Base-by-base conservation (phyloP, 1,284 basidiomycete genomes). In the Ceratobasidium sp. region DNA sequence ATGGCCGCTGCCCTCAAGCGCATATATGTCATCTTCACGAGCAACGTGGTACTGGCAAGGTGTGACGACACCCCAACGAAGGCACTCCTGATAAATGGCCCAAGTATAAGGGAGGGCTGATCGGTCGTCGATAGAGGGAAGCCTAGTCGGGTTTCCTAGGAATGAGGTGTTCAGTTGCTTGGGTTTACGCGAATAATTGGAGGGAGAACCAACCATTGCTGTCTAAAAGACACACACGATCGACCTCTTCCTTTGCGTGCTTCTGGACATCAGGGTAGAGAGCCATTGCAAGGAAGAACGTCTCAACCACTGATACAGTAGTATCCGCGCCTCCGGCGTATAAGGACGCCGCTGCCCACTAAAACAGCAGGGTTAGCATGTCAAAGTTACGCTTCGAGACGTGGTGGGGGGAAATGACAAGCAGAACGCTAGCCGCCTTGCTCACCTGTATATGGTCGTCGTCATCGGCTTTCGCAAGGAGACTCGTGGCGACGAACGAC, bases 221-320 rank as follows among this genome's bases (percentile, higher is more conserved):
- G 27, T 51, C 56, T 24, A 50, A 3, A 14, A 33, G 36, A n/a
- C 69, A 72, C 1, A 84, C 81, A 5, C 79, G 59, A 64, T 84
- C 83, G 7, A 86, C 74, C 76, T 85, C 84, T 9, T 77, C 81
- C 63, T 81, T 82, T 17, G 82, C 84, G n/a, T 76, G 80, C 19
- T 65, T 77, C 69, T 83, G 83, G 7, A 82, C 79, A 7, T 84
- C 81, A 0, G 84, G 85, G 74, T 82, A 79, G 8, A 80, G 76
- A 1, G 80, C 73, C 80, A 84, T 81, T 1, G 81, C 81, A 29
- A 81, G 75, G 75, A 81, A 76, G 60, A 79, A 79, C 19, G 77
- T 79, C 33, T 78, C 73, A 6, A 80, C 74, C 36, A 71, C 76
- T 45, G 75, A 73, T 19, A 72, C 75, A 1, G 78, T 79, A 1